Base-by-base conservation (phyloP, 768 basidiomycete genomes). In the Boletus subcaerulescens region DNA sequence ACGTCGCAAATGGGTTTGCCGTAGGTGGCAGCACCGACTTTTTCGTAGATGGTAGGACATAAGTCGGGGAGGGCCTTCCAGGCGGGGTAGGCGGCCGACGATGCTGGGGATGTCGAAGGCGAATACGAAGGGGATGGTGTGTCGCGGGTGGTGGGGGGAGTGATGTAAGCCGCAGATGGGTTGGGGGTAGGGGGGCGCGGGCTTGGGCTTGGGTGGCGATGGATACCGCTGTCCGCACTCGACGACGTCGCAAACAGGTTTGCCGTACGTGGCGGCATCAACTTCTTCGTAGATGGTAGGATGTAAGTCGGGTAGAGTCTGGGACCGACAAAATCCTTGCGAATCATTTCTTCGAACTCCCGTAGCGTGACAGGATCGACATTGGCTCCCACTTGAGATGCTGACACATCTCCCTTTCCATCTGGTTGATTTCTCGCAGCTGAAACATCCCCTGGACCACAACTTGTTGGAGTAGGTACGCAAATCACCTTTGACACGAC, bases 391-490 rank as follows among this genome's bases (percentile, higher is more conserved):
- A 98, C 68, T 96, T 93, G 41, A 99, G 76, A 65, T 98, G 98
- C 15, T 83, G 80, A 59, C 86, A 87, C 80, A 89, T 86, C 64
- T 89, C 87, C 2, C 88, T 65, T 67, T 88, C 87, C 86, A 88
- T 88, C 74, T 89, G 87, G 70, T 89, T 89, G 65, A 89, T 84
- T 75, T 89, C 88, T 32, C 82, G 76, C 0, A 89, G 67, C 4
- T 77, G 79, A 64, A 94, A 95, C 83, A 93, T 87, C 29, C 84
- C 86, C 70, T 88, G 7, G 84, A 82, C 92, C 93, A 95, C 0
- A 87, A 90, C 67, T 93, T 92, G 80, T 94, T 94, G 15, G 89
- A 91, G 69, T 94, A 95, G 0, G 91, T 94, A 63, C 91, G 73
- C 92, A 93, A 44, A 93, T 88, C n/a, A 93, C 88, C 66, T 86